phyloP scores from a whole-genome alignment of 2,329 filamentous ascomycete species.

The Colletotrichum sp. region DNA sequence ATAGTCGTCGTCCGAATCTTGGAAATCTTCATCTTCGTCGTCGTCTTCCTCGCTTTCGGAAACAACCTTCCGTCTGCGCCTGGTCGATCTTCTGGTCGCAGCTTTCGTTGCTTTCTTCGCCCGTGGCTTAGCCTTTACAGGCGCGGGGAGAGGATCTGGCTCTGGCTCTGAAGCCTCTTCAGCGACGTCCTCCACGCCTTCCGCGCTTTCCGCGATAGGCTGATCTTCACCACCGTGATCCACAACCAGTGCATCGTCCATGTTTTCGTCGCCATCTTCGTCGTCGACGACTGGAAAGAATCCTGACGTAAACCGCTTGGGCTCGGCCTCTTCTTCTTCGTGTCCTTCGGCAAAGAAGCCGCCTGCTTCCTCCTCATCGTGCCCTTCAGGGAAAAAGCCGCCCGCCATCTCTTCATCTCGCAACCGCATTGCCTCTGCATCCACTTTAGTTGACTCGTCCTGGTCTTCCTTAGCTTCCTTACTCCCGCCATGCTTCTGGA shows the following conservation, averaged over 20 bases:
- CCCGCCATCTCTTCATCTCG: constrained; percentile 61
- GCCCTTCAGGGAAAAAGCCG: constrained; percentile 65
- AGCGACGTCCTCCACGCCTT: not conserved
- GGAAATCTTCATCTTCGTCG: not conserved
- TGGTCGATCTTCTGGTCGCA: constrained; percentile 4
- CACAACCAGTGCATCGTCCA: constrained; percentile 37
- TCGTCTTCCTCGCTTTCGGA: constrained; percentile 15
- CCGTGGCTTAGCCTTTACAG: constrained; percentile 9
- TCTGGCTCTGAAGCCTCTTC: not conserved
- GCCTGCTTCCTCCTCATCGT: constrained; percentile 55
- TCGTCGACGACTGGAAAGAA: constrained; percentile 55
- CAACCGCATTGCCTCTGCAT: constrained; percentile 27
- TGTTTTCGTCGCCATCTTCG: constrained; percentile 41
- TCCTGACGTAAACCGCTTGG: constrained; percentile 41
- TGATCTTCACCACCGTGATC: constrained; percentile 27
- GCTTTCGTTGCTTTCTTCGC: not conserved
- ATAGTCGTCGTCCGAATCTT: constrained; percentile 14
- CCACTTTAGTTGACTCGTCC: not conserved
- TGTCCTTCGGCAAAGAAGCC: constrained; percentile 66
- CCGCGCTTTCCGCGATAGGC: not conserved
- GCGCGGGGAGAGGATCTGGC: not conserved
- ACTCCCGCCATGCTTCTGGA: constrained; percentile 48
- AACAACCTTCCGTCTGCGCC: not conserved
- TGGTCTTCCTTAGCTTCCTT: not conserved
- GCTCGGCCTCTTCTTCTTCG: constrained; percentile 49